phyloP scores from a whole-genome alignment of 2,329 filamentous ascomycete genomes.

The Apiospora marii region DNA sequence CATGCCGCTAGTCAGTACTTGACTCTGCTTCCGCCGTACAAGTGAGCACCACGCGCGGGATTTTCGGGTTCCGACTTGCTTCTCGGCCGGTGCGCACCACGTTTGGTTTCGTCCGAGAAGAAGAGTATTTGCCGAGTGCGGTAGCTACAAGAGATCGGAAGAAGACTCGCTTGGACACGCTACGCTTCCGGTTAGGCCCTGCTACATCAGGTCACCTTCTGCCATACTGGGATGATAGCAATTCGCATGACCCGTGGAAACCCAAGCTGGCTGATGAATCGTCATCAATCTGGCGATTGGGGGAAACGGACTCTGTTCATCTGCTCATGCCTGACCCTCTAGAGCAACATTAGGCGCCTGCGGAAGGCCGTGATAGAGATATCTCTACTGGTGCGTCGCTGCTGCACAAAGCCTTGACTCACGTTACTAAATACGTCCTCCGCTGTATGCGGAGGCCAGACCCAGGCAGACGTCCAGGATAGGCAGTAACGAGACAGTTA shows the following conservation, averaged over 20 bases:
- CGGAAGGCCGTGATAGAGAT: no score
- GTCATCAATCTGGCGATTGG: neutral
- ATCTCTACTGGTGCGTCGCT: no score
- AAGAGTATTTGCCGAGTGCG: neutral
- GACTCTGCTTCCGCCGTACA: neutral
- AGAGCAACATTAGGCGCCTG: neutral
- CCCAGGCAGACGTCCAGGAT: neutral
- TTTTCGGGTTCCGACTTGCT: neutral
- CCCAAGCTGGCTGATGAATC: neutral
- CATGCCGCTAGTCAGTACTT: neutral
- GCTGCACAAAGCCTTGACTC: no score
- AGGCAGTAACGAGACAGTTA: neutral
- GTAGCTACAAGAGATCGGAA: neutral
- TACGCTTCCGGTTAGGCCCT: neutral
- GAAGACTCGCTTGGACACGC: slow-evolving; percentile 13
- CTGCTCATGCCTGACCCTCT: neutral
- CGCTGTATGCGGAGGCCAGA: no score
- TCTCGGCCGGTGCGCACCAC: neutral
- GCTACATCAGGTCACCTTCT: neutral
- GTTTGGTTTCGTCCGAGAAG: neutral
- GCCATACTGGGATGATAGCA: neutral
- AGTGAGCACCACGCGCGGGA: neutral
- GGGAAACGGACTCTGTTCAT: neutral
- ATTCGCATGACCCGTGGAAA: neutral
- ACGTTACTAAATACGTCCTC: no score